These are phyloP conservation scores for Aureobasidium sp. DNA, from an alignment of 2,329 filamentous ascomycete species.

Conservation along the genomic window DNA sequence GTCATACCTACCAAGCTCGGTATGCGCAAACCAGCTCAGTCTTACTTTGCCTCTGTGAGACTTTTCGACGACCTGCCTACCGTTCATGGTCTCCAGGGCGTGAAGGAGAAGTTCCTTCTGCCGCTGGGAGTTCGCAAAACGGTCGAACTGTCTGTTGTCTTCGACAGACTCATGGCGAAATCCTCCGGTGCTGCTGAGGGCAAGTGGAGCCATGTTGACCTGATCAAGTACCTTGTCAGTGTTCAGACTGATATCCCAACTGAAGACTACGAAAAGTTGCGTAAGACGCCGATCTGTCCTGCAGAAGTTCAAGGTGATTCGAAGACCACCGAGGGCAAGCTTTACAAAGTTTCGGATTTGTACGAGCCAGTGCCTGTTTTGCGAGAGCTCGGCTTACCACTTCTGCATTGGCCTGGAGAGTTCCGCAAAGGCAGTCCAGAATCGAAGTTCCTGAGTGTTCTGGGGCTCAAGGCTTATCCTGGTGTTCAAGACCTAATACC, in stretches of 20 bases:
- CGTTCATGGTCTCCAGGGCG: slow-evolving; percentile 62
- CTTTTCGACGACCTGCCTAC: slow-evolving; percentile 89
- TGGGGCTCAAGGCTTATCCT: slow-evolving; percentile 69
- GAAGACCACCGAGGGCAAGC: slow-evolving; percentile 21
- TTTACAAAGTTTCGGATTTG: slow-evolving; percentile 69
- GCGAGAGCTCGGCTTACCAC: slow-evolving; percentile 60
- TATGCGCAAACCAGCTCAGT: slow-evolving; percentile 75
- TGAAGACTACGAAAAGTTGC: slow-evolving; percentile 71
- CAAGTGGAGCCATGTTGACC: slow-evolving; percentile 84
- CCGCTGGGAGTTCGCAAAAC: slow-evolving; percentile 89
- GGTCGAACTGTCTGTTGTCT: slow-evolving; percentile 87
- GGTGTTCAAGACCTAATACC: slow-evolving; percentile 65
- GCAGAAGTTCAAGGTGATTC: slow-evolving; percentile 51
- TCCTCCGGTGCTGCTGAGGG: slow-evolving; percentile 41
- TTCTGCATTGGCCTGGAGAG: slow-evolving; percentile 74
- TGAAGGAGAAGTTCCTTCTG: slow-evolving; percentile 84
- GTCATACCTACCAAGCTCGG: slow-evolving; percentile 86
- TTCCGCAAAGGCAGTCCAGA: slow-evolving; percentile 61
- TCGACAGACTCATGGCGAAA: slow-evolving; percentile 68
- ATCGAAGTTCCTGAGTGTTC: slow-evolving; percentile 59
- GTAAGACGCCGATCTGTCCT: slow-evolving; percentile 71
- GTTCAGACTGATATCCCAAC: slow-evolving; percentile 81
- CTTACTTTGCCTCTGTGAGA: slow-evolving; percentile 90
- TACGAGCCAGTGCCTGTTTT: slow-evolving; percentile 70
- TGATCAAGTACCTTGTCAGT: slow-evolving; percentile 89